phyloP scores from a whole-genome alignment of 805 yeast genomes.

The Torulaspora indica region DNA sequence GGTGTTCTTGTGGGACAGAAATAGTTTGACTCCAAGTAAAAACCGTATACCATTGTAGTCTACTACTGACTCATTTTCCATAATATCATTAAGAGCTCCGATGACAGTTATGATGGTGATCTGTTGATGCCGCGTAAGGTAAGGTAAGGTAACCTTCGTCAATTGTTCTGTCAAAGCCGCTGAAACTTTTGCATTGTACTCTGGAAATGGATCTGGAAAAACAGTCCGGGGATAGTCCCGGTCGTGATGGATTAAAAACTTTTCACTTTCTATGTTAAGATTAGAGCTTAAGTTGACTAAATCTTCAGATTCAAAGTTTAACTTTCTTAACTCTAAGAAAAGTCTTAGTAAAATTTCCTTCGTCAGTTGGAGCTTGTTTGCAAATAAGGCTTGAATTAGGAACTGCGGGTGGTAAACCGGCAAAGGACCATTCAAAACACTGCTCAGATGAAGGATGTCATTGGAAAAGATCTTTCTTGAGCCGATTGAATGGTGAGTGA shows the following conservation, averaged over 20 bases:
- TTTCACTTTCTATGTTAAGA: conserved; percentile 28
- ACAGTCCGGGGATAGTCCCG: conserved; percentile 23
- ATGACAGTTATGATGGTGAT: conserved; percentile 69
- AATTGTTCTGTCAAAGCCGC: conserved; percentile 54
- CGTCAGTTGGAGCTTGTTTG: conserved; percentile 53
- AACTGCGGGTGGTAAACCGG: conserved; percentile 91
- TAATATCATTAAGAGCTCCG: conserved; percentile 56
- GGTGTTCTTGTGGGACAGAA: conserved; percentile 47
- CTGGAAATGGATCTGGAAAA: conserved; percentile 39
- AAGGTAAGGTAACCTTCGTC: conserved; percentile 64
- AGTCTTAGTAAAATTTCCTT: conserved; percentile 53
- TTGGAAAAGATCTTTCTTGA: conserved; percentile 51
- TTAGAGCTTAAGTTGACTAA: conserved; percentile 32
- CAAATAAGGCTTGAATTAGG: conserved; percentile 66
- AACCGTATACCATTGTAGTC: conserved; percentile 63
- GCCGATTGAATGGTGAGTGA: conserved; percentile 52
- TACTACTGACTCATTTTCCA: conserved; percentile 36
- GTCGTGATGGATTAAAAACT: conserved; percentile 27
- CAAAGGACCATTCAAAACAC: conserved; percentile 80
- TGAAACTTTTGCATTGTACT: conserved; percentile 43
- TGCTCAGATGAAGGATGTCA: conserved; percentile 61
- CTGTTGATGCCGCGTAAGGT: conserved; percentile 86
- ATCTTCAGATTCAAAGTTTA: conserved; percentile 41
- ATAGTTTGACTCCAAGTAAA: conserved; percentile 64
- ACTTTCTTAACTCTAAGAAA: conserved; percentile 50